phyloP scores from a whole-genome alignment of 129 eudicot genomes.

The Chrysanthemum makinoi region DNA sequence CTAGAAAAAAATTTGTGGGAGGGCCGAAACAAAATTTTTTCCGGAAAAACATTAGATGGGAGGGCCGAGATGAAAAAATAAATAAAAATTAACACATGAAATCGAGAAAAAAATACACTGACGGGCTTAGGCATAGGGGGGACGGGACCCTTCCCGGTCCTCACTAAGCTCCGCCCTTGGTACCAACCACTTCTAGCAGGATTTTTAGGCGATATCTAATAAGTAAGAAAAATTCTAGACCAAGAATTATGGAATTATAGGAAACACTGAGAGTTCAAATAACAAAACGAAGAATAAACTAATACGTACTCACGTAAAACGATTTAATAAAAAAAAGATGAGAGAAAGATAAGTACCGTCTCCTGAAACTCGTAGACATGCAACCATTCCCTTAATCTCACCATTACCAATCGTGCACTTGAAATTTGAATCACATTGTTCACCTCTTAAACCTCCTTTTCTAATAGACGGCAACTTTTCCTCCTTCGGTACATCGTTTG shows the following conservation, averaged over 20 bases:
- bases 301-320: not conserved
- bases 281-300: conserved; percentile 5
- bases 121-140: too few relatives aligned
- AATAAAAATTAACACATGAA: too few relatives aligned
- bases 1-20: too few relatives aligned
- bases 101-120: too few relatives aligned
- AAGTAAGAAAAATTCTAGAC: not conserved
- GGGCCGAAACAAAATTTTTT: too few relatives aligned
- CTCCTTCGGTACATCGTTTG: conserved; percentile 25
- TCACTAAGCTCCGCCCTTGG: too few relatives aligned
- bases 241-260: not conserved
- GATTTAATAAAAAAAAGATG: not conserved
- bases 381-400: conserved; percentile 56
- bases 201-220: not conserved
- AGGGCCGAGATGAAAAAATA: too few relatives aligned
- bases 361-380: conserved; percentile 89
- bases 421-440: conserved; percentile 72
- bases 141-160: too few relatives aligned
- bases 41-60: too few relatives aligned
- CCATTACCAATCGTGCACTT: conserved; percentile 47
- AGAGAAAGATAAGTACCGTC: conserved; percentile 51
- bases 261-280: not conserved
- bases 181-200: conserved; percentile 14
- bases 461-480: conserved; percentile 25
- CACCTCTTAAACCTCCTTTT: conserved; percentile 47